A percentile compares a stretch with the other conserved stretches of the same genome.
phyloP scores from a whole-genome alignment of 352 stramenopile species.

The Elongisporangium prolatum region DNA sequence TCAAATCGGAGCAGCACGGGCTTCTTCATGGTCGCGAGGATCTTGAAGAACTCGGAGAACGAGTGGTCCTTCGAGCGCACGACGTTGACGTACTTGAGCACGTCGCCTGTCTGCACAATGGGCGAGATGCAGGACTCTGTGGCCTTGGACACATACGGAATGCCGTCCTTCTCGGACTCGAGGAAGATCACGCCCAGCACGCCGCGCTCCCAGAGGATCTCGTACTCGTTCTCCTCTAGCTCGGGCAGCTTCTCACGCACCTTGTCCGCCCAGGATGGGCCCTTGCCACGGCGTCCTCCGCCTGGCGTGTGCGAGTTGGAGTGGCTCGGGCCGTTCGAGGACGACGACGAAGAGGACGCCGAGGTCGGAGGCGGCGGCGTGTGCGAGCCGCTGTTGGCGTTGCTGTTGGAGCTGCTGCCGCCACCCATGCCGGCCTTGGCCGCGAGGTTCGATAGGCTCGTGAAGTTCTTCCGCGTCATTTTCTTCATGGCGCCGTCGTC shows the following conservation, averaged over 20 bases:
- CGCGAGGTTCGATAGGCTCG: slow-evolving; percentile 30
- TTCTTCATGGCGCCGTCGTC: slow-evolving; percentile 54
- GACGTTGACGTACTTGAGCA: slow-evolving; percentile 83
- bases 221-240: slow-evolving; percentile 78
- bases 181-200: slow-evolving; percentile 86
- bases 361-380: not conserved
- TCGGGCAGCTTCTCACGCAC: slow-evolving; percentile 74
- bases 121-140: slow-evolving; percentile 84
- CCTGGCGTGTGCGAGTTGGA: not conserved
- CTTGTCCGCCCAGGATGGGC: slow-evolving; percentile 60
- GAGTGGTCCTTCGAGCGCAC: slow-evolving; percentile 84
- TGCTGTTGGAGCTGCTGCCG: slow-evolving; percentile 23
- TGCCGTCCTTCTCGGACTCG: slow-evolving; percentile 80
- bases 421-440: slow-evolving; percentile 34
- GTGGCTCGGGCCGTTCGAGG: slow-evolving; percentile 10
- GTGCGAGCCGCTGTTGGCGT: slow-evolving; percentile 8
- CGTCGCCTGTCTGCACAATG: slow-evolving; percentile 60
- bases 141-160: slow-evolving; percentile 83
- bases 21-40: slow-evolving; percentile 88
- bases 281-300: slow-evolving; percentile 22
- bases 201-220: slow-evolving; percentile 83
- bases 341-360: not conserved
- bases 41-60: slow-evolving; percentile 89
- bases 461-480: slow-evolving; percentile 67
- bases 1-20: slow-evolving; percentile 83